These are phyloP conservation scores for Phytophthora sp. DNA, from an alignment of 352 stramenopile genomes.

Conservation along the genomic window DNA sequence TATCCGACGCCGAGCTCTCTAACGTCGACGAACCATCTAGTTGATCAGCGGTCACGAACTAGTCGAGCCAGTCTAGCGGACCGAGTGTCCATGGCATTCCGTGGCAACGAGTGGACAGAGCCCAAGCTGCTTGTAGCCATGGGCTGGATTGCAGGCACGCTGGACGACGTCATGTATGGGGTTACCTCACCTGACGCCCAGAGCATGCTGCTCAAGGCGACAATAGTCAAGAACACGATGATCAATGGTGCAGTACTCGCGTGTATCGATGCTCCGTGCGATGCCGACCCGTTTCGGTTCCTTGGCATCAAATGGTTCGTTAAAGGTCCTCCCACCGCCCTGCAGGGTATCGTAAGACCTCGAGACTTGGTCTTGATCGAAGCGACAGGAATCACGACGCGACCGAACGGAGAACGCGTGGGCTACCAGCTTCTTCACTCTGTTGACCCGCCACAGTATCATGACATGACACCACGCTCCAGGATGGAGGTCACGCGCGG, in stretches of 20 bases:
- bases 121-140: slow-evolving; percentile 45
- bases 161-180: slow-evolving; percentile 77
- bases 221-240: slow-evolving; percentile 37
- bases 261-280: slow-evolving; percentile 34
- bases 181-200: slow-evolving; percentile 51
- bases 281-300: slow-evolving; percentile 41
- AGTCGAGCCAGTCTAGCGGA: slow-evolving; percentile 45
- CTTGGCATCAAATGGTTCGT: slow-evolving; percentile 46
- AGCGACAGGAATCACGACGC: slow-evolving; percentile 41
- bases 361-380: slow-evolving; percentile 45
- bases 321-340: slow-evolving; percentile 22
- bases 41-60: slow-evolving; percentile 18
- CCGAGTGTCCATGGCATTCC: slow-evolving; percentile 39
- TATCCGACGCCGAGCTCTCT: slow-evolving; percentile 29
- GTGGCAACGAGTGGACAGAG: slow-evolving; percentile 39
- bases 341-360: slow-evolving; percentile 35
- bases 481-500: slow-evolving; percentile 39
- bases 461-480: slow-evolving; percentile 14
- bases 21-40: slow-evolving; percentile 8
- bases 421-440: slow-evolving; percentile 47
- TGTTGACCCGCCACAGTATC: slow-evolving; percentile 34
- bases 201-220: slow-evolving; percentile 55
- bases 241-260: slow-evolving; percentile 42
- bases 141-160: slow-evolving; percentile 44
- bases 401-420: slow-evolving; percentile 30